Conservation (phyloP, 176 grass and related monocot species). For the Cenchrus purpureus region DNA sequence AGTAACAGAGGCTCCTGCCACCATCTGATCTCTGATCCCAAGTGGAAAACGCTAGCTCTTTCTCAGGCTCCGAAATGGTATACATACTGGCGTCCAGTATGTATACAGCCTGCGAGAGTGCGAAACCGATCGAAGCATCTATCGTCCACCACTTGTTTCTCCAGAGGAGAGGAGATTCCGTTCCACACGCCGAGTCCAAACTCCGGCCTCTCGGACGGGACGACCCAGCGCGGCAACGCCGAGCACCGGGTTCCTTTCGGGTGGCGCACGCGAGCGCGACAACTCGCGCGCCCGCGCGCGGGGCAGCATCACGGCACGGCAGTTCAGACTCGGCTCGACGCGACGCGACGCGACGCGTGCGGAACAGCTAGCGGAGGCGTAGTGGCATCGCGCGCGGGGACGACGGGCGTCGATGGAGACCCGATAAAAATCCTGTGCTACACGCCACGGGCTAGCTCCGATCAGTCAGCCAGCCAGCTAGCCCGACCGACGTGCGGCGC, state of each 20-base stretch:
- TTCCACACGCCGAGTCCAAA: not conserved
- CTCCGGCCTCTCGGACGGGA: not conserved
- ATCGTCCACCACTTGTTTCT: not conserved
- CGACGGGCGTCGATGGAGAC: not conserved
- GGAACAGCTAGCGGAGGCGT: not conserved
- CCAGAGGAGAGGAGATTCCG: not conserved
- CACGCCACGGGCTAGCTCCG: not conserved
- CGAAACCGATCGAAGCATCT: not conserved
- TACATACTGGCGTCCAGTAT: not conserved
- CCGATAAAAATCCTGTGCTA: conserved; percentile 5
- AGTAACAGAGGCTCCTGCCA: not conserved
- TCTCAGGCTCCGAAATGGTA: not conserved
- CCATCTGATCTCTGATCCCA: not conserved
- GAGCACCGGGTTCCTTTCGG: not conserved
- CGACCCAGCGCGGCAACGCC: too few relatives aligned
- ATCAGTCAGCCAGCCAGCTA: not conserved
- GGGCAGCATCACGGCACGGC: not conserved
- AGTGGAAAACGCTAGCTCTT: conserved; percentile 16
- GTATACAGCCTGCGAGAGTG: too few relatives aligned
- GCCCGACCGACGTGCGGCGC: not conserved
- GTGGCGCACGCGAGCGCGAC: not conserved
- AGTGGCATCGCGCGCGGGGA: not conserved
- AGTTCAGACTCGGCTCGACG: not conserved
- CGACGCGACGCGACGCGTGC: not conserved
- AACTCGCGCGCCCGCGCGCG: not conserved